Conservation (phyloP, 2,329 filamentous ascomycete species). For the Pestalotiopsis sp. region DNA sequence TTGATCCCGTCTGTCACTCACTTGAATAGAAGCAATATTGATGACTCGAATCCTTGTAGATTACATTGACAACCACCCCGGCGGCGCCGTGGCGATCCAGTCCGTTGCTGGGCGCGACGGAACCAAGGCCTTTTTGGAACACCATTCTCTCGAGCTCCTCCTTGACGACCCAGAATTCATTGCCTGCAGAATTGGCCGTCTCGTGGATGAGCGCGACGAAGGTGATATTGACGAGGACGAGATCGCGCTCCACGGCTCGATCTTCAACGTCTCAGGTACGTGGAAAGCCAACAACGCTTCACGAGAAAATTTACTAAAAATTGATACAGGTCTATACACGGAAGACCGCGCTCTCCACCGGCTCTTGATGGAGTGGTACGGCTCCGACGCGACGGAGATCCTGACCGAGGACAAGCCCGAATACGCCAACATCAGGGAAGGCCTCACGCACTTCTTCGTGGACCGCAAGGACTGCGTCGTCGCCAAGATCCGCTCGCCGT, state of each 20-base stretch:
- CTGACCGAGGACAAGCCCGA: neutral
- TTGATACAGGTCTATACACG: neutral
- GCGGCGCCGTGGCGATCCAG: neutral
- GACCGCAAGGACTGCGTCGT: neutral
- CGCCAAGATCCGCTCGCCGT: neutral
- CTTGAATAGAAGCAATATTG: neutral
- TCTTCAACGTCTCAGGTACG: slow-evolving; percentile 2
- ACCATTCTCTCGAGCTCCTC: neutral
- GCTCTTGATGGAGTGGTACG: neutral
- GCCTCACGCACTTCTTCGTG: neutral
- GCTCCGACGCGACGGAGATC: neutral
- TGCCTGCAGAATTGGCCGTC: neutral
- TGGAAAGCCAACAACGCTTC: neutral
- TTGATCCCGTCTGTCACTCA: neutral
- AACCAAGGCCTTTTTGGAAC: neutral
- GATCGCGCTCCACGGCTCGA: slow-evolving; percentile 1
- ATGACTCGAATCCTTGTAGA: neutral
- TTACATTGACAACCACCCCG: neutral
- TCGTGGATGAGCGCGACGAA: neutral
- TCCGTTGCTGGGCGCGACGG: neutral
- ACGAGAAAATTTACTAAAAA: neutral
- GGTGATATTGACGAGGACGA: neutral
- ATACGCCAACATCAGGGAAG: neutral
- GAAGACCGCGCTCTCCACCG: neutral
- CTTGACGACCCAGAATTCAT: neutral